Evolutionary conservation across 2,329 filamentous ascomycete genomes (phyloP), one percentile per base, ranked within the genome.

Genomic region (Colletotrichum tamarilloi): DNA sequence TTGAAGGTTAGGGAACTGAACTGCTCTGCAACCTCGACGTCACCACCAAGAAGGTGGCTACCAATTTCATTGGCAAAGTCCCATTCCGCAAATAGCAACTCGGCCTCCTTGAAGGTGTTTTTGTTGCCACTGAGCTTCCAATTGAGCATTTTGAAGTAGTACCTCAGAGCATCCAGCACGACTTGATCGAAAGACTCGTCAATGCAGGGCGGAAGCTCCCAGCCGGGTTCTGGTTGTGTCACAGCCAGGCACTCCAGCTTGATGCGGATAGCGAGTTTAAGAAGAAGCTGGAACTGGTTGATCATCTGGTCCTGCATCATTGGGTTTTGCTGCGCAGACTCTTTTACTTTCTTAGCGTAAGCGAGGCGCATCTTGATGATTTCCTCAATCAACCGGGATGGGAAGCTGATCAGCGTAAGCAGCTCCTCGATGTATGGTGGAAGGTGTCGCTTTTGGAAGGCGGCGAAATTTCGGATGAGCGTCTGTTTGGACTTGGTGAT

Each of bases 301-400:
- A 99, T 98, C 94, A 98, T 97, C 84, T 98, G 96, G 80, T 98
- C 95, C 74, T 97, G 94, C 88, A 99, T 95, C 85, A 99, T 93
- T 30, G 94, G 89, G 76, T 95, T 97, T 81, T 97, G 94, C 84
- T 97, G 94, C 1, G 95, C 93, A 11, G 95, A 95, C 79, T 98
- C 96, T 84, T 96, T 97, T 92, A 98, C 97, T 81, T 95, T 96
- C 84, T 92, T 95, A 22, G 96, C 95, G 81, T 98, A 98, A 11
- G 92, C 94, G 32, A 98, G 88, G 72, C 97, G 93, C 77, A 98
- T 93, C 66, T 93, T 93, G 80, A 98, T 98, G 79, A 99, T 97
- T 81, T 98, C 97, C 82, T 98, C 95, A 53, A 99, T 97, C 46
- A 99, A 89, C 9, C 97, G 93, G 1, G 95, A 97, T 1, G 97